phyloP scores from a whole-genome alignment of 805 yeast species.

The Yamadazyma endophytica region DNA sequence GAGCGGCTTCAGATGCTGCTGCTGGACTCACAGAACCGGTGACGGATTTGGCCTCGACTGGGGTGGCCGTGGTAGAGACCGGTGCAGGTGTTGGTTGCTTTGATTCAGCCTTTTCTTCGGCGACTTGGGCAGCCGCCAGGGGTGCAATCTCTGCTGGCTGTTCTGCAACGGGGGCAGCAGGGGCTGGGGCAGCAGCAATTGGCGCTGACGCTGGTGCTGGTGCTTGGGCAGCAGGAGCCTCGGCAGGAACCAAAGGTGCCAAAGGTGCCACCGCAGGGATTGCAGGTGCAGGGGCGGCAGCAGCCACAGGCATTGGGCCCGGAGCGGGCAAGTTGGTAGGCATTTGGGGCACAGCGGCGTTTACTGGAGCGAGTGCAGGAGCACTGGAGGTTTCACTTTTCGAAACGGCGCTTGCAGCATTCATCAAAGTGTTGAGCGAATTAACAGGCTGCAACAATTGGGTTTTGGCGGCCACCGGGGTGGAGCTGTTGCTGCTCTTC shows the following conservation, averaged over 20 bases:
- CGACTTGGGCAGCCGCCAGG: no score
- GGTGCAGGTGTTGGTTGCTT: no score
- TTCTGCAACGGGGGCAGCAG: slow-evolving; percentile 2
- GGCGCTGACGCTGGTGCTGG: slow-evolving; percentile 6
- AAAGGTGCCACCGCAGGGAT: slow-evolving; percentile 8
- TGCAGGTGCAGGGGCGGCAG: slow-evolving; percentile 6
- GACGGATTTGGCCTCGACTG: no score
- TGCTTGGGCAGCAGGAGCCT: slow-evolving; percentile 8
- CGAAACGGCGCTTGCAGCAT: slow-evolving; percentile 20
- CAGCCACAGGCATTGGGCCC: not conserved
- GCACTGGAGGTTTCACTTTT: slow-evolving; percentile 11
- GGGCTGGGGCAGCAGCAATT: slow-evolving; percentile 1
- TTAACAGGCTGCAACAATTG: slow-evolving; percentile 7
- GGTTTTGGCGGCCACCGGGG: slow-evolving; percentile 13
- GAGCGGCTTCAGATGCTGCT: slow-evolving; percentile 1
- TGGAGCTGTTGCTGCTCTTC: slow-evolving; percentile 19
- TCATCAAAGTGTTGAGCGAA: slow-evolving; percentile 24
- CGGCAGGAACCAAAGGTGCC: slow-evolving; percentile 8
- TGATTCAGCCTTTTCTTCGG: no score
- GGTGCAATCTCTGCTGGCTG: slow-evolving; percentile 3
- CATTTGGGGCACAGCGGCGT: not conserved
- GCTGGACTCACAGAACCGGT: no score
- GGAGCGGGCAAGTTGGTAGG: no score
- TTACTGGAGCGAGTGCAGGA: slow-evolving; percentile 1
- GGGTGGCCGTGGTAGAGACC: no score